Percentiles rank a stretch among this genome's conserved stretches.
Conservation (phyloP, 352 stramenopile species). For the Lagenidium sp. region DNA sequence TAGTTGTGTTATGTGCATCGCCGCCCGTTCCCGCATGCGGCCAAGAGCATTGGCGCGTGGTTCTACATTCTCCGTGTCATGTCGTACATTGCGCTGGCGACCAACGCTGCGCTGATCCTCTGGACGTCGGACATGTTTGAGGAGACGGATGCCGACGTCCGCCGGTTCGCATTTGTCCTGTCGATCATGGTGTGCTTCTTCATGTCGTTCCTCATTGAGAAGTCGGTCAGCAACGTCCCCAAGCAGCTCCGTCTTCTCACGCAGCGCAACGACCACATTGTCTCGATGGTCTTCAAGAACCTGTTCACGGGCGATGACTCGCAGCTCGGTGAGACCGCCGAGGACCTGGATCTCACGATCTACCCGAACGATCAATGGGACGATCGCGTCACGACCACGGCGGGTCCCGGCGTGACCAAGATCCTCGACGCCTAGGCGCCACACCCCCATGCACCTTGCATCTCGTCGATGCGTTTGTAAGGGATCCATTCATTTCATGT, state of each 20-base stretch:
- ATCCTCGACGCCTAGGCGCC: conserved; percentile 2
- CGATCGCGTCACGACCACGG: conserved; percentile 11
- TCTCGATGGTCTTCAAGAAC: conserved; percentile 71
- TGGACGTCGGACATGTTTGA: conserved; percentile 74
- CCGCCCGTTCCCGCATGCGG: conserved; percentile 65
- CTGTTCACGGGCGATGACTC: conserved; percentile 55
- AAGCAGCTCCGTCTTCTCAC: conserved; percentile 42
- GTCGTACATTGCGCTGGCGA: conserved; percentile 70
- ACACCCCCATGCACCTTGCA: conserved; percentile 3
- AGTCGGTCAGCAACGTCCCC: conserved; percentile 44
- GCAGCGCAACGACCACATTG: conserved; percentile 61
- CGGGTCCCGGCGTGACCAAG: conserved; percentile 1
- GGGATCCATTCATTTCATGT: too few species aligned
- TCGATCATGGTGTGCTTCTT: conserved; percentile 63
- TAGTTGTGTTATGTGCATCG: conserved; percentile 63
- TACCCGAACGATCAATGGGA: conserved; percentile 68
- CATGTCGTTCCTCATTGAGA: conserved; percentile 51
- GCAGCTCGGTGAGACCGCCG: conserved; percentile 60
- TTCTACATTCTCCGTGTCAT: conserved; percentile 79
- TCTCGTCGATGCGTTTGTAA: not conserved
- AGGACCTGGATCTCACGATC: conserved; percentile 64
- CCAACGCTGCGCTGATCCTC: conserved; percentile 69
- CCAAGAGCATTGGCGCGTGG: conserved; percentile 91
- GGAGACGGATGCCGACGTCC: conserved; percentile 18
- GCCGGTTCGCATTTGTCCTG: conserved; percentile 62